Evolutionary conservation across 176 grass and related monocot species (phyloP).

Genomic region (Lolium multiflorum): DNA sequence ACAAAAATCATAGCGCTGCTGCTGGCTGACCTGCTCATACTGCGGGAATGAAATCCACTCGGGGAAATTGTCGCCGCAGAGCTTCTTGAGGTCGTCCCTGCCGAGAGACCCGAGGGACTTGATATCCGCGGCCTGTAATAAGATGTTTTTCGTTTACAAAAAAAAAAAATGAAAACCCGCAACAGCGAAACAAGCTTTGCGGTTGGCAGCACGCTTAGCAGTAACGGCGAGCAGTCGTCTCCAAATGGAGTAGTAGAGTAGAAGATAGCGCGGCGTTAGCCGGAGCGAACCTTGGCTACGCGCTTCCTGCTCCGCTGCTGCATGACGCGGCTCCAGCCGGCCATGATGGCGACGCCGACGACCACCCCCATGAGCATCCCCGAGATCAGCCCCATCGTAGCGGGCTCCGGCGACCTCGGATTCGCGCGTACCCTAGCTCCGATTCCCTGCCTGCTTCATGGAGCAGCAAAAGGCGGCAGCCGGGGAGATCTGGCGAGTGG

Average conservation of each 20-base stretch:
- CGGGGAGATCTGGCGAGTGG: background rate
- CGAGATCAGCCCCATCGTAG: conserved; percentile 83
- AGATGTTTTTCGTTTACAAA: background rate
- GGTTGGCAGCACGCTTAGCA: background rate
- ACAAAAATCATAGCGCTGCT: background rate
- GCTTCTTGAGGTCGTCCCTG: conserved; percentile 94
- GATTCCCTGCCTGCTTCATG: background rate
- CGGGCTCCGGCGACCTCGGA: background rate
- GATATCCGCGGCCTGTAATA: conserved; percentile 83
- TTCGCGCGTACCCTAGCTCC: background rate
- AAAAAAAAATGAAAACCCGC: background rate
- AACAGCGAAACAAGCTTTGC: conserved; percentile 8
- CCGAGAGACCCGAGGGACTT: conserved; percentile 79
- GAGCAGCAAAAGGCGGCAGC: background rate
- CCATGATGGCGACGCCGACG: conserved; percentile 82
- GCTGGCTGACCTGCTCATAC: conserved; percentile 73
- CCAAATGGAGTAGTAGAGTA: background rate
- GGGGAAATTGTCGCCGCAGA: conserved; percentile 88
- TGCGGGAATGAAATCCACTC: conserved; percentile 95
- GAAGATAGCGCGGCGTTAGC: background rate
- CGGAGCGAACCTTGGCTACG: conserved; percentile 66
- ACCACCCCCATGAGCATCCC: conserved; percentile 84
- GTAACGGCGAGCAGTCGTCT: background rate
- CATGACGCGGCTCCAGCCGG: conserved; percentile 91
- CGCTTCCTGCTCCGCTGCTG: conserved; percentile 69